phyloP scores from a whole-genome alignment of 2,329 filamentous ascomycete species.

The Beauveria varroae region DNA sequence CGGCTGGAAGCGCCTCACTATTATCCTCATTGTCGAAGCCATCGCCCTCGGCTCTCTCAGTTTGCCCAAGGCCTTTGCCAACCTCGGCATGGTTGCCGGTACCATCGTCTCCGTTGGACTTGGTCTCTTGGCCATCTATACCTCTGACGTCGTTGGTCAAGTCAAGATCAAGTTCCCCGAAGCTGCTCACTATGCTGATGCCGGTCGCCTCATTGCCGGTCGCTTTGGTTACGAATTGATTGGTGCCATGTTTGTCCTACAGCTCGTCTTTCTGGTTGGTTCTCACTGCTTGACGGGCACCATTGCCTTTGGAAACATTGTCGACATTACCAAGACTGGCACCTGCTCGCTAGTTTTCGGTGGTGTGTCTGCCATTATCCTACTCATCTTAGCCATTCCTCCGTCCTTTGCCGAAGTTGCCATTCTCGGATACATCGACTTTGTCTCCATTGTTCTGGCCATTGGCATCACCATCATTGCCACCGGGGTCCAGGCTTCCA shows the following conservation, averaged over 20 bases:
- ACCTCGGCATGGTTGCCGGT: constrained; percentile 46
- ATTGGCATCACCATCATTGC: constrained; percentile 61
- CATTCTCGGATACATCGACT: constrained; percentile 46
- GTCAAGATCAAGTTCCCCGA: constrained; percentile 45
- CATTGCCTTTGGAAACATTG: constrained; percentile 60
- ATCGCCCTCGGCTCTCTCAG: constrained; percentile 47
- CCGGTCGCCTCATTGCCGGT: constrained; percentile 55
- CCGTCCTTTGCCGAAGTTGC: constrained; percentile 42
- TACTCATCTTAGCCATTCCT: constrained; percentile 38
- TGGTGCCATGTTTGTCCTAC: constrained; percentile 52
- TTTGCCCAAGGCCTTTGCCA: constrained; percentile 44
- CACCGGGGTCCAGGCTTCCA: constrained; percentile 41
- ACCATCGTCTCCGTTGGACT: constrained; percentile 34
- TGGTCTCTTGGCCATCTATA: constrained; percentile 41
- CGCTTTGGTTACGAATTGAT: constrained; percentile 54
- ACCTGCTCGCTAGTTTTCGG: constrained; percentile 38
- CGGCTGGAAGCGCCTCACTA: constrained; percentile 49
- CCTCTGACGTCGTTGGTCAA: constrained; percentile 38
- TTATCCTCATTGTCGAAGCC: constrained; percentile 49
- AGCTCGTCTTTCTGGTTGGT: constrained; percentile 61
- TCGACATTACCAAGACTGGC: constrained; percentile 35
- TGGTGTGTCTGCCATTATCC: constrained; percentile 37
- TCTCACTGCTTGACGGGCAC: constrained; percentile 66
- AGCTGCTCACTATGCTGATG: constrained; percentile 61
- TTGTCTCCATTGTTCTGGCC: constrained; percentile 54